A percentile compares a stretch with the other conserved stretches of the same genome.
These are phyloP conservation scores for Aegilops bicornis DNA, from an alignment of 176 grass and related monocot species.

Conservation along the genomic window DNA sequence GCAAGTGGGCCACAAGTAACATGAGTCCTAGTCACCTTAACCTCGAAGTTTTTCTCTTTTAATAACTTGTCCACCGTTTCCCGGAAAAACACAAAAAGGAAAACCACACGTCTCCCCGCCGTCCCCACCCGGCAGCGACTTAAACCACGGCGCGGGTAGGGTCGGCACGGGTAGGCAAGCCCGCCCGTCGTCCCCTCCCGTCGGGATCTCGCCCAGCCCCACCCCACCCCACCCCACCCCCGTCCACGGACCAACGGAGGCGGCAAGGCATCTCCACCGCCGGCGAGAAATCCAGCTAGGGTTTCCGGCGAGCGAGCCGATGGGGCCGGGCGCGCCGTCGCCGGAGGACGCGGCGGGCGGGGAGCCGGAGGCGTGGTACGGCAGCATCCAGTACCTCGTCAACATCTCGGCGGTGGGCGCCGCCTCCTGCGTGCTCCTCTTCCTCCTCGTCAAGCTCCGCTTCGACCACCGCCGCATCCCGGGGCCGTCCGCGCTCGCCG, in stretches of 20 bases:
- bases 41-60: background rate
- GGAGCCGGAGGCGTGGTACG: conserved; percentile 84
- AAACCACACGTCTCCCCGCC: background rate
- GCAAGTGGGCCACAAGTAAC: background rate
- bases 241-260: conserved; percentile 12
- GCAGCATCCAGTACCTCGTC: conserved; percentile 95
- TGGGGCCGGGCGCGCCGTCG: conserved; percentile 35
- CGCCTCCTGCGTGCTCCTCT: conserved; percentile 82
- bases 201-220: conserved; percentile 15
- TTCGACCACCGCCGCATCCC: conserved; percentile 95
- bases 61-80: background rate
- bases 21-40: background rate
- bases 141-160: background rate
- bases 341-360: conserved; percentile 45
- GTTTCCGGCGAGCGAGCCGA: conserved; percentile 25
- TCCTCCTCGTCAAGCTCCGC: conserved; percentile 93
- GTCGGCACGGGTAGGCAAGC: background rate
- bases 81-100: background rate
- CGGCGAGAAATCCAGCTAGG: conserved; percentile 49
- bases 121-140: conserved; percentile 34
- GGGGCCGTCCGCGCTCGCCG: conserved; percentile 75
- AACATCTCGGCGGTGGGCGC: conserved; percentile 94
- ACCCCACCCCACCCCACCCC: background rate
- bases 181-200: background rate
- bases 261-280: conserved; percentile 14